These are phyloP conservation scores for Porcisia hertigi DNA, from an alignment of 208 protist species.

Conservation along the genomic window DNA sequence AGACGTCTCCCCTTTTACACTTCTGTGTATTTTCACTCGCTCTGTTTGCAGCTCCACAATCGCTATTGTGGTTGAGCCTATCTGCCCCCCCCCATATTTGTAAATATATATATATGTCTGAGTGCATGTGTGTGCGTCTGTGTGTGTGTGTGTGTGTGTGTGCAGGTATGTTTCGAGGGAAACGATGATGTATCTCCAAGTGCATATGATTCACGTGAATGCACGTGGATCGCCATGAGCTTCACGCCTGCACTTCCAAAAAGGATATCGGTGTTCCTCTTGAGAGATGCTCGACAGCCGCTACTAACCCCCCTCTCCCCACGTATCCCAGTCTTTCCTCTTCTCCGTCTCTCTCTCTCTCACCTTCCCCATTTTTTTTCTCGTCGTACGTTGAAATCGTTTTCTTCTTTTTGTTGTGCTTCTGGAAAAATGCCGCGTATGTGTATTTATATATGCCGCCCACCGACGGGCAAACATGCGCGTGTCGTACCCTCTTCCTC, in stretches of 20 bases:
- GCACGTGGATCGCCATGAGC: neutral
- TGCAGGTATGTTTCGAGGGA: neutral
- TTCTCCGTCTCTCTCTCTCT: neutral
- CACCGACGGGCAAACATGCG: neutral
- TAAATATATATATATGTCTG: neutral
- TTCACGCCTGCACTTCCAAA: neutral
- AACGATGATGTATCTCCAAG: neutral
- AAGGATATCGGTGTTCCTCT: neutral
- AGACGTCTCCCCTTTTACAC: neutral
- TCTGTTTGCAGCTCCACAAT: neutral
- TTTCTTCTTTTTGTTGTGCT: neutral
- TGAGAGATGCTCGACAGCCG: neutral
- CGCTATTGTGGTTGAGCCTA: conserved; percentile 3
- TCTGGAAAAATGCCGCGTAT: neutral
- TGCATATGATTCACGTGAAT: neutral
- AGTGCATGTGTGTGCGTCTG: neutral
- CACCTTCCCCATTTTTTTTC: no score
- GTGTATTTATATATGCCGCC: no score
- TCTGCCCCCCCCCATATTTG: neutral
- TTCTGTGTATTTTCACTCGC: neutral
- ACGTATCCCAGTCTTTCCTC: neutral
- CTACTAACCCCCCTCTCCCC: neutral
- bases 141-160: neutral
- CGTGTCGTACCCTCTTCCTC: neutral
- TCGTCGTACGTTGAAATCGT: no score